Evolutionary conservation across 2,329 filamentous ascomycete genomes (phyloP), one percentile per base, ranked within the genome.

Genomic region (Ramularia endophylla): DNA sequence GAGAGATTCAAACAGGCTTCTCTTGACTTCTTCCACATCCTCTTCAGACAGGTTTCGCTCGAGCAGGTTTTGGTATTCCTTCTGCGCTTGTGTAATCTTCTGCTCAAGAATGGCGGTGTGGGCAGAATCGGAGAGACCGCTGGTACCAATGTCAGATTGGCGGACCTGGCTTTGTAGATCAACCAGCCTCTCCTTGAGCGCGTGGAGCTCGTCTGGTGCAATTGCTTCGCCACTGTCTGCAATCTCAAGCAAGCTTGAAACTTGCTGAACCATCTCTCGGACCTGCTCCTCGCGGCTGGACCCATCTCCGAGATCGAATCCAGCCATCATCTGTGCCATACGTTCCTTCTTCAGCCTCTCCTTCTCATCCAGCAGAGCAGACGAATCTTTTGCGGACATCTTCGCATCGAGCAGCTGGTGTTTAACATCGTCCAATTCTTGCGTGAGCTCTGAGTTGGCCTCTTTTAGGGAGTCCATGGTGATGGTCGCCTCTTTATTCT

Each of bases 251-350:
- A 97, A 72, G 9, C 77, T 71, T 54, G 95, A 88, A 20, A 97
- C 73, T 56, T 86, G 83, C 54, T 88, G 80, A 54, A 97, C 90
- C 48, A 88, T 83, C 48, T 85, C 80, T 45, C 85, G 80, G 44
- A 98, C 86, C 37, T 80, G 82, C 50, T 83, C 78, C 65, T 98
- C 92, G 55, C 95, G 95, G 44, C 92, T 85, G 53, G 88, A 95
- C 43, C 95, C 89, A 36, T 85, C 83, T 32, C 88, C 90, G 25
- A 98, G 78, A 59, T 98, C 90, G 57, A 98, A 97, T 3, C 90
- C 88, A 44, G 92, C 92, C 90, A 98, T 95, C 92, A 98, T 98
- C 75, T 95, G 86, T 31, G 92, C 92, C 92, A 98, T 98, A 68
- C 94, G 92, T 70, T 98, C 92, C 1, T 89, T 87, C 75, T 98